Evolutionary conservation across 352 stramenopile genomes (phyloP).

Genomic region (Lagenidium giganteum): DNA sequence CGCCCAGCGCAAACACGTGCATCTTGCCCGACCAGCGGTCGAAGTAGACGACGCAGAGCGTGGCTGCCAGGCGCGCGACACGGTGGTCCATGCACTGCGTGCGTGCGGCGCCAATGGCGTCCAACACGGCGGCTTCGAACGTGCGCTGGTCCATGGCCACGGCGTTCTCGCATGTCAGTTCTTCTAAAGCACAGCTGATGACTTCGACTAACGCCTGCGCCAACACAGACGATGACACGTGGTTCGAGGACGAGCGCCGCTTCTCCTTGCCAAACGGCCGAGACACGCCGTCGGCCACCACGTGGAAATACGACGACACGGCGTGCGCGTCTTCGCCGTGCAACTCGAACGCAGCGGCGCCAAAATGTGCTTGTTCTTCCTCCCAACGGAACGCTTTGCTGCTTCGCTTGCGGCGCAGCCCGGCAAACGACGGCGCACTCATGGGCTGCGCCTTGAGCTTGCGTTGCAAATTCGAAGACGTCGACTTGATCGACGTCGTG

Average conservation of each 20-base stretch:
- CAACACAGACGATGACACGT: conserved; percentile 54
- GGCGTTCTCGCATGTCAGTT: conserved; percentile 52
- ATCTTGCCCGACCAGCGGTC: conserved; percentile 59
- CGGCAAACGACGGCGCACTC: too few relatives aligned
- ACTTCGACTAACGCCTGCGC: conserved; percentile 44
- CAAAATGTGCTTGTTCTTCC: too few relatives aligned
- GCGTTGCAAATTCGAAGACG: too few relatives aligned
- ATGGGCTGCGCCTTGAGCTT: too few relatives aligned
- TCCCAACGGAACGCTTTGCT: too few relatives aligned
- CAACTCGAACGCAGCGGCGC: conserved; percentile 44
- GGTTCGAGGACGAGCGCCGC: conserved; percentile 12
- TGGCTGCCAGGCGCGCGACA: conserved; percentile 60
- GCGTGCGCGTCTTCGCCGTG: conserved; percentile 74
- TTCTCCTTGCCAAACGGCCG: conserved; percentile 45
- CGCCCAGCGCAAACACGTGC: conserved; percentile 65
- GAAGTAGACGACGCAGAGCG: conserved; percentile 68
- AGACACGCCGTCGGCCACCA: conserved; percentile 74
- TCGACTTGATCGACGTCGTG: too few relatives aligned
- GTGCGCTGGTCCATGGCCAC: conserved; percentile 23
- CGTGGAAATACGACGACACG: conserved; percentile 54
- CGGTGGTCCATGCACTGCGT: conserved; percentile 53
- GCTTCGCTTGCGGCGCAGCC: too few relatives aligned
- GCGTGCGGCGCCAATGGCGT: conserved; percentile 48
- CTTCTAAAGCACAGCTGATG: conserved; percentile 38
- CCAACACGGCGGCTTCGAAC: conserved; percentile 49